These are phyloP conservation scores for Pyrrhoderma noxium DNA, from an alignment of 1,284 basidiomycete genomes.

Conservation along the genomic window DNA sequence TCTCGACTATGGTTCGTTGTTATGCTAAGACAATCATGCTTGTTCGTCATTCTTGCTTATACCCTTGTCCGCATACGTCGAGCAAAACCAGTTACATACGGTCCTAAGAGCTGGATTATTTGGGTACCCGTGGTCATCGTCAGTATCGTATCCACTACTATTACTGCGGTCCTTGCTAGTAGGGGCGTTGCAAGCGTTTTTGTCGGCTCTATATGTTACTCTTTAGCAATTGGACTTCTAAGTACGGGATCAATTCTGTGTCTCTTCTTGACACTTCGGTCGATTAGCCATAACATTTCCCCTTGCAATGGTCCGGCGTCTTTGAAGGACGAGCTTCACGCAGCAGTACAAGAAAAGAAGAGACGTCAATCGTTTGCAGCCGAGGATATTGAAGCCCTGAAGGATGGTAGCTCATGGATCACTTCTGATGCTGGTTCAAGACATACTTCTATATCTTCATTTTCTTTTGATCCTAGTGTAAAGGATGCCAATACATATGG, in stretches of 20 bases:
- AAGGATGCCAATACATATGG: constrained; percentile 26
- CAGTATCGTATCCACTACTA: constrained; percentile 44
- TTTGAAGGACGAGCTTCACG: constrained; percentile 48
- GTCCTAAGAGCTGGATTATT: constrained; percentile 57
- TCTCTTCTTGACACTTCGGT: constrained; percentile 50
- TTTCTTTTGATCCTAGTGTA: constrained; percentile 51
- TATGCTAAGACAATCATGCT: constrained; percentile 56
- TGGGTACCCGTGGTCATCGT: constrained; percentile 56
- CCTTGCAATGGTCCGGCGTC: constrained; percentile 28
- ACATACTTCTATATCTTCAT: constrained; percentile 51
- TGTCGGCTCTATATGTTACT: constrained; percentile 48
- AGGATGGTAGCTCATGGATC: constrained; percentile 68
- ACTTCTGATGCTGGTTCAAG: constrained; percentile 51
- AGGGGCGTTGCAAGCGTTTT: constrained; percentile 48
- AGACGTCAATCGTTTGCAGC: constrained; percentile 54
- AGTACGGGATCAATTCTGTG: constrained; percentile 46
- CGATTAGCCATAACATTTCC: constrained; percentile 56
- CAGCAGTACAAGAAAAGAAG: constrained; percentile 44
- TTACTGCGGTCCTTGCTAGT: constrained; percentile 52
- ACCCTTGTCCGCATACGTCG: constrained; percentile 62
- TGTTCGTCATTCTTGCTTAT: constrained; percentile 48
- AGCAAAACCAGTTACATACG: constrained; percentile 61
- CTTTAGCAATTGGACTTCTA: constrained; percentile 41
- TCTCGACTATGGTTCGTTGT: constrained; percentile 55
- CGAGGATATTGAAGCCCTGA: constrained; percentile 60